Evolutionary conservation across 768 basidiomycete species (phyloP), one percentile per base, ranked within the genome.

Genomic region (Lentinula raphanica): DNA sequence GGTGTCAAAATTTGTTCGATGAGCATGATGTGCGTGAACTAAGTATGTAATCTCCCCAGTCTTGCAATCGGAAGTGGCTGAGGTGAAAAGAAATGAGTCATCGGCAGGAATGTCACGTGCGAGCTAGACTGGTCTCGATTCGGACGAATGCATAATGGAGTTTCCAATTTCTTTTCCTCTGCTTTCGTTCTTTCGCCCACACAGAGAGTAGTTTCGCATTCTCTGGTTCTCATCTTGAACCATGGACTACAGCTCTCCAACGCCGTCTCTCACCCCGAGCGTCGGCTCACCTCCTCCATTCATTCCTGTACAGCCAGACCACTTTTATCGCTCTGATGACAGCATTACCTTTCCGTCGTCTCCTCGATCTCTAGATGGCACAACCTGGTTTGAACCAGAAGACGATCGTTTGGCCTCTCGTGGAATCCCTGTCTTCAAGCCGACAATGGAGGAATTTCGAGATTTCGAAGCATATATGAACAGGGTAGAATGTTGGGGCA

Each of bases 341-440:
- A 48, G 57, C 64, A 13, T 62, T 48, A 64, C 83, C 64, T 69
- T 72, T 64, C 82, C 82, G 2, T 83, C 81, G 7, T 88, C 88
- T 6, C 87, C 87, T 9, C 69, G 79, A 60, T 86, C 85, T 2
- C 80, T 48, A 4, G 44, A 84, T 60, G 82, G 82, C 28, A 79
- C 79, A 60, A 74, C 78, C 36, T 90, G 85, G 83, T 76, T 92
- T 32, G 81, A 85, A 63, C 92, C 92, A n/a, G 77, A 78, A 28
- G 89, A 92, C 65, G 92, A 93, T 75, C 89, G 85, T 25, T 67
- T 85, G 28, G 90, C 91, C 0, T 82, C 86, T 64, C 88, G 90
- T 49, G 97, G 96, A 36, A 96, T 98, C 46, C 97, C 96, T 5
- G 94, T 99, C 11, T 99, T 99, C 80, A 89, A 85, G 68, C 97